Percentiles rank a stretch among this genome's conserved stretches.
Evolutionary conservation across 1,284 basidiomycete species (phyloP).

Genomic region (Volvariella surrecta): DNA sequence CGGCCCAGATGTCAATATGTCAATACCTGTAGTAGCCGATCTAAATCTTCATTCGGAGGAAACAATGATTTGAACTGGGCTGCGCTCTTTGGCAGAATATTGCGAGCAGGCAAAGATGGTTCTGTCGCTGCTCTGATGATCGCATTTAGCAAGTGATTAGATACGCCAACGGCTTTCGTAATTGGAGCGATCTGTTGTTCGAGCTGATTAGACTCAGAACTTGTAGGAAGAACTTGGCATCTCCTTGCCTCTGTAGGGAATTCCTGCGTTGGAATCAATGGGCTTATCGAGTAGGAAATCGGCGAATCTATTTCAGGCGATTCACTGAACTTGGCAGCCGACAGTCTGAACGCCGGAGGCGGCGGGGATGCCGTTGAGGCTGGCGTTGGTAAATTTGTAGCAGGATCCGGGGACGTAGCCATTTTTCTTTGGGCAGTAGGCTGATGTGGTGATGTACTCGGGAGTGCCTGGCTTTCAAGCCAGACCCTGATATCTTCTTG

Average conservation of each 20-base stretch:
- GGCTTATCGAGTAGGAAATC: no score
- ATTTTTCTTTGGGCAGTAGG: not conserved
- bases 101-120: not conserved
- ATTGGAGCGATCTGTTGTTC: no score
- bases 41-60: not conserved
- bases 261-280: no score
- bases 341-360: not conserved
- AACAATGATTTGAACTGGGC: not conserved
- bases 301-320: no score
- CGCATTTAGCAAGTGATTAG: conserved; percentile 1
- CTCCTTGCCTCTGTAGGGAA: no score
- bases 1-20: not conserved
- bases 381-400: conserved; percentile 4
- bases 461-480: conserved; percentile 11
- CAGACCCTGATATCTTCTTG: conserved; percentile 19
- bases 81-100: not conserved
- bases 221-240: no score
- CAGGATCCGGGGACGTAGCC: no score
- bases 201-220: no score
- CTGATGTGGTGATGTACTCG: not conserved
- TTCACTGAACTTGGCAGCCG: no score
- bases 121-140: not conserved
- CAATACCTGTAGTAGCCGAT: not conserved
- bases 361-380: conserved; percentile 4
- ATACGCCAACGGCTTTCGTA: not conserved